Percentiles rank a stretch among this genome's conserved stretches.
Evolutionary conservation across 176 grass and related monocot genomes (phyloP).

Genomic region (Zizania latifolia): DNA sequence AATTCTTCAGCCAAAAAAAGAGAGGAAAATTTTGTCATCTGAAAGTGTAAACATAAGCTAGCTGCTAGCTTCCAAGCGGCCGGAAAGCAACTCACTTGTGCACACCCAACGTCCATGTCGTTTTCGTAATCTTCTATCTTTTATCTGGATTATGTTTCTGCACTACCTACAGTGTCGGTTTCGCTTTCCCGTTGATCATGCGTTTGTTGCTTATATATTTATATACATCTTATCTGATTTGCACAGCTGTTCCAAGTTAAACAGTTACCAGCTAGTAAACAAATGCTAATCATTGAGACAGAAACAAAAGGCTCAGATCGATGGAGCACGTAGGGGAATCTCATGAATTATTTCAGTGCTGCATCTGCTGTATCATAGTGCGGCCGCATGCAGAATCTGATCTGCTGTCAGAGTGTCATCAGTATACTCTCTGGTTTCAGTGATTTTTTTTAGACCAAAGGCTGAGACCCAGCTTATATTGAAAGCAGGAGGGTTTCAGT

Average conservation of each 20-base stretch:
- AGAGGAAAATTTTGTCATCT: not conserved
- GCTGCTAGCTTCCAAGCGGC: constrained; percentile 4
- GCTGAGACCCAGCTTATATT: too few relatives aligned
- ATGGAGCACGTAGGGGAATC: not conserved
- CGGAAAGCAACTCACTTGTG: constrained; percentile 26
- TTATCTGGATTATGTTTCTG: not conserved
- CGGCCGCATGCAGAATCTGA: not conserved
- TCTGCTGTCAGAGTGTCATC: not conserved
- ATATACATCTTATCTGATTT: constrained; percentile 5
- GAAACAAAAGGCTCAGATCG: not conserved
- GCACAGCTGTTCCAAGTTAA: constrained; percentile 19
- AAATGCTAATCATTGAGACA: not conserved
- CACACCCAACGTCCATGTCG: constrained; percentile 31
- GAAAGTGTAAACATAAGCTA: not conserved
- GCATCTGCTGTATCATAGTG: not conserved
- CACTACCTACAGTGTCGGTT: not conserved
- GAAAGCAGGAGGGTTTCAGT: too few relatives aligned
- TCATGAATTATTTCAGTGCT: not conserved
- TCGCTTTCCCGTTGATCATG: constrained; percentile 20
- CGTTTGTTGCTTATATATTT: not conserved
- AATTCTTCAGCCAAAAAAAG: not conserved
- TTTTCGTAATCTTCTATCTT: constrained; percentile 19
- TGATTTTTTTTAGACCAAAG: too few relatives aligned
- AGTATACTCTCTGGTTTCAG: too few relatives aligned
- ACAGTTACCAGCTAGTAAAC: not conserved